Evolutionary conservation across 1,139 yeast genomes (phyloP), one percentile per base, ranked within the genome.

Genomic region (Saccharomyces hybrid): DNA sequence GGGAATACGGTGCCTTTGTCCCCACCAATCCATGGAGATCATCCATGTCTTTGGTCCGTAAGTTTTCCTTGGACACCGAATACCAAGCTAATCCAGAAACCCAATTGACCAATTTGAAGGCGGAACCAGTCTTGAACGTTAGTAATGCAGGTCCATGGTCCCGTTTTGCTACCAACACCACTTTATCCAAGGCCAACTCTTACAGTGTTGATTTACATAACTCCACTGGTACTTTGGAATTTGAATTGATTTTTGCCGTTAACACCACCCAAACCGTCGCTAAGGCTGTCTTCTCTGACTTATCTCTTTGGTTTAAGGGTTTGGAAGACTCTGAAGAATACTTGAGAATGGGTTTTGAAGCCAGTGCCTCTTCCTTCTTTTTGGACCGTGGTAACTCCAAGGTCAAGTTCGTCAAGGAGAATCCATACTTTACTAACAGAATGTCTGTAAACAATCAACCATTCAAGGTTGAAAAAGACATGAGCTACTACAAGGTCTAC

Each of bases 11-110:
- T 19, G 61, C 63, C 26, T 57, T 57, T 21, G 72, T 66, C 16
- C 76, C 75, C 14, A 70, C 74, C 9, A 56, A 54, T 7, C 59
- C 63, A 12, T 73, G 73, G 72, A 65, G 73, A 54, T 61, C 71
- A 24, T 65, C 73, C 2, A 67, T 68, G 73, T 62, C 75, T 1
- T 55, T 71, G 24, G 66, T 66, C 6, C 64, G 76, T 46, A 63
- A 64, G 50, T 58, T 69, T 49, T 61, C 71, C 7, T 55, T 73
- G 55, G 4, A 38, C 12, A 64, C 59, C 42, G 61, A 63, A 29
- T 65, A 60, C 44, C 52, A 57, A 4, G 61, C 61, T 14, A 69
- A 68, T 52, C 62, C 65, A 14, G 67, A 64, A 32, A 55, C 62
- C 21, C 55, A 59, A 16, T 58, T 61, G 46, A 51, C 65, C 50